A percentile compares a stretch with the other conserved stretches of the same genome.
Evolutionary conservation across 1,284 basidiomycete genomes (phyloP).

Genomic region (Schizopora paradoxa): DNA sequence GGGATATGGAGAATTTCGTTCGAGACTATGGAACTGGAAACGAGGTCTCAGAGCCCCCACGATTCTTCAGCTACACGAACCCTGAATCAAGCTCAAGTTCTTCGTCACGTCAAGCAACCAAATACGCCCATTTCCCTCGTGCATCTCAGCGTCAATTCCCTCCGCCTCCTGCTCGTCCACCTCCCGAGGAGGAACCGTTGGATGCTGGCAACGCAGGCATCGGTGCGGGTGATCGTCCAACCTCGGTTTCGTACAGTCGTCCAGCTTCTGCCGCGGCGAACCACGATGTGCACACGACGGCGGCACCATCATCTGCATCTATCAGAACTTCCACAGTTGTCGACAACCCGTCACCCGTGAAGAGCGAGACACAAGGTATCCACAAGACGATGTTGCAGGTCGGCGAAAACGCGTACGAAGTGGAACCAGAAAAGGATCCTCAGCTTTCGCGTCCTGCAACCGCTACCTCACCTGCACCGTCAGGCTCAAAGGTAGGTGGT

Average conservation of each 20-base stretch:
- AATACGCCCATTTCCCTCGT: constrained; percentile 54
- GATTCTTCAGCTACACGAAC: constrained; percentile 74
- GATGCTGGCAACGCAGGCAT: constrained; percentile 58
- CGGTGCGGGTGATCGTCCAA: constrained; percentile 45
- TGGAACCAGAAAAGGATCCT: constrained; percentile 59
- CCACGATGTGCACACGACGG: constrained; percentile 20
- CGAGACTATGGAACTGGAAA: constrained; percentile 80
- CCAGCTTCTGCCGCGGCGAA: constrained; percentile 25
- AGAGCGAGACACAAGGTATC: constrained; percentile 28
- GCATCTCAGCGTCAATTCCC: constrained; percentile 44
- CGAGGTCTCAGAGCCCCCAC: constrained; percentile 77
- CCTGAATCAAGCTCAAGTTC: constrained; percentile 58
- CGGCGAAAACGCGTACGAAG: constrained; percentile 59
- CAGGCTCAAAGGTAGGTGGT: constrained; percentile 32
- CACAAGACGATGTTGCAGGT: constrained; percentile 64
- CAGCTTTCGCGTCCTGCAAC: constrained; percentile 23
- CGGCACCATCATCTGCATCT: constrained; percentile 5
- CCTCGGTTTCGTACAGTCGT: constrained; percentile 29
- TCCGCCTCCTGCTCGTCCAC: constrained; percentile 28
- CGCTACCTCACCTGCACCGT: constrained; percentile 12
- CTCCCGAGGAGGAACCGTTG: constrained; percentile 37
- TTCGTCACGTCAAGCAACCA: constrained; percentile 46
- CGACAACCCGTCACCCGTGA: constrained; percentile 1
- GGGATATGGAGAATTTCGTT: constrained; percentile 83
- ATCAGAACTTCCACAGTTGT: constrained; percentile 4